These are phyloP conservation scores for Paxillus involutus DNA, from an alignment of 768 basidiomycete genomes.

Conservation along the genomic window DNA sequence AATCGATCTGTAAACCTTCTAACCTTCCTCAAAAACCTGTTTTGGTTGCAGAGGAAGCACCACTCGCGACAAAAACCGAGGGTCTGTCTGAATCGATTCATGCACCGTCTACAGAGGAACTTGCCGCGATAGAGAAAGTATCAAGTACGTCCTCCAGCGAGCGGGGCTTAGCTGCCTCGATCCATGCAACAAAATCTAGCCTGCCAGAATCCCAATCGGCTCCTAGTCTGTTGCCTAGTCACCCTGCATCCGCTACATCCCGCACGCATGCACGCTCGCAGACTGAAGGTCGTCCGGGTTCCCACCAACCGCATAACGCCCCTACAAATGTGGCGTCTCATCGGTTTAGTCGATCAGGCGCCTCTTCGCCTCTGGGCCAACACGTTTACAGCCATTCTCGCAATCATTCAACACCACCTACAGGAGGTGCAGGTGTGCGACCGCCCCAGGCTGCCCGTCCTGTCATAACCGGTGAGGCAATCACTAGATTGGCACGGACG, in stretches of 20 bases:
- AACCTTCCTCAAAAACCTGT: slow-evolving; percentile 12
- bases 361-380: slow-evolving; percentile 43
- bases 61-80: slow-evolving; percentile 11
- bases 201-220: slow-evolving; percentile 40
- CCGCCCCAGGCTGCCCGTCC: slow-evolving; percentile 52
- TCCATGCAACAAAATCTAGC: slow-evolving; percentile 49
- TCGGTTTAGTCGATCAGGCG: slow-evolving; percentile 43
- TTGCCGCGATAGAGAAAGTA: slow-evolving; percentile 14
- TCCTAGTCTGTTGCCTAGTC: slow-evolving; percentile 31
- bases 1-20: slow-evolving; percentile 13
- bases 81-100: slow-evolving; percentile 30
- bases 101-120: slow-evolving; percentile 18
- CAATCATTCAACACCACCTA: slow-evolving; percentile 66
- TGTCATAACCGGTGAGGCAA: slow-evolving; percentile 71
- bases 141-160: slow-evolving; percentile 23
- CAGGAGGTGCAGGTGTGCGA: slow-evolving; percentile 39
- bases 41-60: slow-evolving; percentile 11
- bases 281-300: slow-evolving; percentile 48
- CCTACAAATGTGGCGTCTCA: slow-evolving; percentile 21
- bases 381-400: slow-evolving; percentile 42
- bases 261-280: slow-evolving; percentile 54
- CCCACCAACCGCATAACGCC: slow-evolving; percentile 29
- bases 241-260: slow-evolving; percentile 24
- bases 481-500: slow-evolving; percentile 62
- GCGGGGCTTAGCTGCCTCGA: slow-evolving; percentile 49